Conservation (phyloP, 768 basidiomycete genomes). For the Exsudoporus frostii region DNA sequence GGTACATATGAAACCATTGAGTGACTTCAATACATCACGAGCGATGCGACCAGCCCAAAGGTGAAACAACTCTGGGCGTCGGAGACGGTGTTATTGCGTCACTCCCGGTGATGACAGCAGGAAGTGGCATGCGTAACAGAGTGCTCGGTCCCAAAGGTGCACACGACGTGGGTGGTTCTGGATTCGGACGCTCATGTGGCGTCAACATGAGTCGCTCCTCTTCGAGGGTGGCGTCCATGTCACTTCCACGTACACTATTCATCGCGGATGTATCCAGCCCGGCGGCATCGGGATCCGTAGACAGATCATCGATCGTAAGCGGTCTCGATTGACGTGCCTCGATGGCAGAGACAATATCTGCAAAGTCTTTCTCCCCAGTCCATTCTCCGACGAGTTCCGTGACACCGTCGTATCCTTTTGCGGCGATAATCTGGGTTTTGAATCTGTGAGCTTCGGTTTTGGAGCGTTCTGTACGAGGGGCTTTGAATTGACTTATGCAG, state of each 20-base stretch:
- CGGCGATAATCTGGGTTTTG: constrained; percentile 50
- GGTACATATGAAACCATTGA: not conserved
- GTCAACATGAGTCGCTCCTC: constrained; percentile 39
- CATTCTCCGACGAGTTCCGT: constrained; percentile 48
- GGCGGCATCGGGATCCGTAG: not conserved
- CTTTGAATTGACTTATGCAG: constrained; percentile 80
- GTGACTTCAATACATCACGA: constrained; percentile 1
- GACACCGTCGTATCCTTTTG: constrained; percentile 61
- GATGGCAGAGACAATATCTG: constrained; percentile 51
- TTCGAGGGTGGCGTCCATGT: not conserved
- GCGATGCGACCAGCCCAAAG: constrained; percentile 7
- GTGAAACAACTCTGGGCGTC: constrained; percentile 23
- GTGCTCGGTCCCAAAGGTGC: constrained; percentile 43
- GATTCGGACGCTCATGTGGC: constrained; percentile 53
- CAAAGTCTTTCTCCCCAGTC: constrained; percentile 63
- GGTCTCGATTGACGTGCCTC: constrained; percentile 22
- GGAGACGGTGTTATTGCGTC: constrained; percentile 49
- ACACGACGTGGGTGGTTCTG: constrained; percentile 51
- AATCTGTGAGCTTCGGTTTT: constrained; percentile 59
- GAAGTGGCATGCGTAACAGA: constrained; percentile 32
- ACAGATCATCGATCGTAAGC: constrained; percentile 13
- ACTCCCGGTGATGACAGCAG: constrained; percentile 40
- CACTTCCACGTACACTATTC: not conserved
- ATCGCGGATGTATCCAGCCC: not conserved
- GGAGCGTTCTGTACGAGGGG: constrained; percentile 49